Evolutionary conservation across 257 asterid species (phyloP).

Genomic region (Solanum clarkiae): DNA sequence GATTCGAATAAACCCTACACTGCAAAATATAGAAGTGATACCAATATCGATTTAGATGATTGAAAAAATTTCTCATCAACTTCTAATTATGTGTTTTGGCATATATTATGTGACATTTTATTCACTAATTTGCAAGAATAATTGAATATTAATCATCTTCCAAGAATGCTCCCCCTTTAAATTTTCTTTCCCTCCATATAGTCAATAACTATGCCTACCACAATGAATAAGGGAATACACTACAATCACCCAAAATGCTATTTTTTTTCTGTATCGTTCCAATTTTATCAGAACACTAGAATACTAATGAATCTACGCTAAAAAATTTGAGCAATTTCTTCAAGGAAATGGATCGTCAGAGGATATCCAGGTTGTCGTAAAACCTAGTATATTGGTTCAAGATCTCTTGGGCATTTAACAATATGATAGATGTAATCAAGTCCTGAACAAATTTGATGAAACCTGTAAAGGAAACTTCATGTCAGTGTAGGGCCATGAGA

Average conservation of each 20-base stretch:
- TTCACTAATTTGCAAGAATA: not conserved
- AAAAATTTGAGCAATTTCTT: not conserved
- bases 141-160: not conserved
- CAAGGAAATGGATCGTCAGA: not conserved
- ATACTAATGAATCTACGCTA: not conserved
- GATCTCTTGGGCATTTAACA: not conserved
- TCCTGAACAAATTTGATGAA: conserved; percentile 62
- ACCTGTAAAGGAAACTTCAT: conserved; percentile 32
- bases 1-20: not conserved
- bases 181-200: not conserved
- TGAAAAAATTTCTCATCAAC: not conserved
- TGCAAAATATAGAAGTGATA: not conserved
- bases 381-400: not conserved
- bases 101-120: not conserved
- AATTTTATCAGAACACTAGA: not conserved
- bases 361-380: not conserved
- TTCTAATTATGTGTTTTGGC: not conserved
- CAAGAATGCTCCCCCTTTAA: not conserved
- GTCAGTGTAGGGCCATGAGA: not conserved
- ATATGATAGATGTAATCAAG: conserved; percentile 16
- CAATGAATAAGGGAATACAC: not conserved
- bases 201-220: not conserved
- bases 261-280: not conserved
- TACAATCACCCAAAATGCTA: not conserved
- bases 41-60: not conserved